A percentile compares a stretch with the other conserved stretches of the same genome.
Conservation (phyloP, 495 filamentous ascomycete species). For the Melanomma pulvis-pyrius region DNA sequence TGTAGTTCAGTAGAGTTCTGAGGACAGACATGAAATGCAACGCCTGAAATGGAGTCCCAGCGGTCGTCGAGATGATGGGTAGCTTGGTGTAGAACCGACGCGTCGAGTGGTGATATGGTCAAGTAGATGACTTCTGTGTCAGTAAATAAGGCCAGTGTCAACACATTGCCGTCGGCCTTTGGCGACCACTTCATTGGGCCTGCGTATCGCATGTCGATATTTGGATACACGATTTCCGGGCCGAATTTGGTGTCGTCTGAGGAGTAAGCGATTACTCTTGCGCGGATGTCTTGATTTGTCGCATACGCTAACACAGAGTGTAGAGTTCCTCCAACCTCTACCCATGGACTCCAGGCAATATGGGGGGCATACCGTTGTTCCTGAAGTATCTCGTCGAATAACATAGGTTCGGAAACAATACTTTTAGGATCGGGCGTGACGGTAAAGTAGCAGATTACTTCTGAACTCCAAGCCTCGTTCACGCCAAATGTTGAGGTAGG, state of each 20-base stretch:
- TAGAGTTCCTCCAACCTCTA: slow-evolving; percentile 27
- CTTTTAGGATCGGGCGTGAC: neutral
- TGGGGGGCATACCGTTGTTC: slow-evolving; percentile 43
- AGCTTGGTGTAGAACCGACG: neutral
- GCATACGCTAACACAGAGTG: slow-evolving; percentile 46
- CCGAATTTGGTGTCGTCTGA: slow-evolving; percentile 8
- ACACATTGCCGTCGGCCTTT: neutral
- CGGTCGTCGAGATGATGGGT: slow-evolving; percentile 20
- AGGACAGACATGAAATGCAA: slow-evolving; percentile 9
- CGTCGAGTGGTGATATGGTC: slow-evolving; percentile 18
- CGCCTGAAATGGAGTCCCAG: slow-evolving; percentile 36
- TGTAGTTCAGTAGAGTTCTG: slow-evolving; percentile 10
- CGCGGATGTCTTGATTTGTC: slow-evolving; percentile 33
- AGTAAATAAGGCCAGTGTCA: slow-evolving; percentile 24
- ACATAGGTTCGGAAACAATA: slow-evolving; percentile 1
- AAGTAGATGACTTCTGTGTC: slow-evolving; percentile 11
- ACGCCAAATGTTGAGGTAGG: slow-evolving; percentile 34
- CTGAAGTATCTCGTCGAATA: slow-evolving; percentile 37
- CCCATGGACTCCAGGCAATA: slow-evolving; percentile 48
- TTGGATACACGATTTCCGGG: slow-evolving; percentile 14
- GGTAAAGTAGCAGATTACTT: slow-evolving; percentile 21
- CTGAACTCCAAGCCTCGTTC: slow-evolving; percentile 22
- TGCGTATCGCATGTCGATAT: slow-evolving; percentile 12
- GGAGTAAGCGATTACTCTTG: slow-evolving; percentile 12
- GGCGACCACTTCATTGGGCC: slow-evolving; percentile 31